Percentiles rank a stretch among this genome's conserved stretches.
Conservation (phyloP, 345 rosid species). For the Linum lewisii region DNA sequence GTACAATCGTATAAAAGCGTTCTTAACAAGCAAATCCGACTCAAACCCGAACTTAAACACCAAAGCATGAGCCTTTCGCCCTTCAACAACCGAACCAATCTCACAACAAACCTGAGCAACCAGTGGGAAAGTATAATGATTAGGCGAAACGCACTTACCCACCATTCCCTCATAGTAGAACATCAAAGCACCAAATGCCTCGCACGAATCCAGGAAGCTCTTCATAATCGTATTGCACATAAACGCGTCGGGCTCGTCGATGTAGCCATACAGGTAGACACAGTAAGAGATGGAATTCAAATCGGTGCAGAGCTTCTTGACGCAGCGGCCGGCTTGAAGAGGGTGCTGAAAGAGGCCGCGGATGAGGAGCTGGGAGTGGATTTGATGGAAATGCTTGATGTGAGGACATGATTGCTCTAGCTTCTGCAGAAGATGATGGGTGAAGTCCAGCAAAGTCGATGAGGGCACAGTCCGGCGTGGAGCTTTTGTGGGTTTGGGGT, state of each 20-base stretch:
- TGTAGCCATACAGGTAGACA: conserved; percentile 27
- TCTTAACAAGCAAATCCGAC: conserved; percentile 25
- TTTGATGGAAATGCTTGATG: conserved; percentile 33
- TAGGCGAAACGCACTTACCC: conserved; percentile 32
- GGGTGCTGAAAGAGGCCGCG: conserved; percentile 38
- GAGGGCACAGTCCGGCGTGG: neutral
- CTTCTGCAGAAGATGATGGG: conserved; percentile 32
- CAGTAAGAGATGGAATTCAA: conserved; percentile 31
- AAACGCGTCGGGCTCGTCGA: conserved; percentile 49
- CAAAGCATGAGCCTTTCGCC: conserved; percentile 18
- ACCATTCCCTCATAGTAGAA: conserved; percentile 50
- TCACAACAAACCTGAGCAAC: conserved; percentile 38
- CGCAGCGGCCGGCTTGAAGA: conserved; percentile 34
- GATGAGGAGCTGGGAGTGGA: conserved; percentile 34
- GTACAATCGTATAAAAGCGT: conserved; percentile 19
- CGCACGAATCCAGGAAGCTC: conserved; percentile 22
- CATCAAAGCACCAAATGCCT: conserved; percentile 31
- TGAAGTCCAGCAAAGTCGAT: conserved; percentile 10
- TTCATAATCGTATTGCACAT: conserved; percentile 48
- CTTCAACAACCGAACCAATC: conserved; percentile 26
- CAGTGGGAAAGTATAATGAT: conserved; percentile 51
- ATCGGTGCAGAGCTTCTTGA: conserved; percentile 48
- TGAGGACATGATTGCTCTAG: conserved; percentile 27
- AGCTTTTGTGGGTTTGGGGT: conserved; percentile 9
- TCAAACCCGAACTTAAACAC: conserved; percentile 22